Conservation (phyloP, 768 basidiomycete species). For the Tylopilus rubrobrunneus region DNA sequence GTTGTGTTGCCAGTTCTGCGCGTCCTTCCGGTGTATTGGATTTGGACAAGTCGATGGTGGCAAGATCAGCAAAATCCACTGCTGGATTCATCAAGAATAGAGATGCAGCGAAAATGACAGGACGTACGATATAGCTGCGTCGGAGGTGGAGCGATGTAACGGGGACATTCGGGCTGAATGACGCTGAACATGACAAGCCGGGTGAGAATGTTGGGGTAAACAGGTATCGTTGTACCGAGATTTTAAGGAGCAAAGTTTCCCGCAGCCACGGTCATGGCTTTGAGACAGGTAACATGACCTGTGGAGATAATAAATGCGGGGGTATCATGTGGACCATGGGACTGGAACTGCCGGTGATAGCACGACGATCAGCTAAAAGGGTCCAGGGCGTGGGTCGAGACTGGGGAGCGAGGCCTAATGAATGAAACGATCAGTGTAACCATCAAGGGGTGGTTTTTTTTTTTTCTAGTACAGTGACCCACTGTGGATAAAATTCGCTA, state of each 20-base stretch:
- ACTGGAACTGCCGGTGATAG: not conserved
- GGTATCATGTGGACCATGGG: too few relatives aligned
- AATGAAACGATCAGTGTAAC: not conserved
- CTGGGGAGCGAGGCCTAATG: not conserved
- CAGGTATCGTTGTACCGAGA: not conserved
- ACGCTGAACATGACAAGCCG: conserved; percentile 26
- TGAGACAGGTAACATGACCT: not conserved
- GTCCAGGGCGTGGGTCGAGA: not conserved
- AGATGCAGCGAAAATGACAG: not conserved
- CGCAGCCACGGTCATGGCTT: too few relatives aligned
- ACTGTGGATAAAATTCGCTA: conserved; percentile 17
- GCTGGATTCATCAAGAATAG: conserved; percentile 23
- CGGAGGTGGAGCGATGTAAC: conserved; percentile 29
- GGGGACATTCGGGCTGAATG: conserved; percentile 32
- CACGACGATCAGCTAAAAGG: not conserved
- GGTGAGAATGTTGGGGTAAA: not conserved
- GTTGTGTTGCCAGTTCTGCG: conserved; percentile 36
- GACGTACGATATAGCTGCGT: conserved; percentile 35
- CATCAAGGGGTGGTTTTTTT: too few relatives aligned
- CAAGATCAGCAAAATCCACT: conserved; percentile 50
- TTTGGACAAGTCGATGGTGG: conserved; percentile 48
- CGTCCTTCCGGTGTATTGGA: conserved; percentile 39
- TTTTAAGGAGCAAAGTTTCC: not conserved
- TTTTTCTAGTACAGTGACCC: not conserved
- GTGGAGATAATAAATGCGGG: not conserved